Evolutionary conservation across 1,139 yeast genomes (phyloP).

Genomic region (Torulaspora globosa): DNA sequence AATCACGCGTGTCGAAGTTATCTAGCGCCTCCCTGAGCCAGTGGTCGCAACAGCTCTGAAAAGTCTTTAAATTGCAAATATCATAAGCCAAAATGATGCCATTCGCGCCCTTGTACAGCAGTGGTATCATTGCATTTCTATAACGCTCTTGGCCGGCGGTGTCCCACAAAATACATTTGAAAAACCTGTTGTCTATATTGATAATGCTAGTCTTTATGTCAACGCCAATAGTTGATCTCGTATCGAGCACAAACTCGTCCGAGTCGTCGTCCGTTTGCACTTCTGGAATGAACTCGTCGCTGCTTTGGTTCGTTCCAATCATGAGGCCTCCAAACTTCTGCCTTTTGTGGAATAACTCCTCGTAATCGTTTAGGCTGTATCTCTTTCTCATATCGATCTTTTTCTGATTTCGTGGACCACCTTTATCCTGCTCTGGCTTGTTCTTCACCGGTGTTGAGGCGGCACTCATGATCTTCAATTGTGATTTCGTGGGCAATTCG

Average conservation of each 20-base stretch:
- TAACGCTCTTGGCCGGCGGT: constrained; percentile 65
- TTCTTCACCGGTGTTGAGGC: constrained; percentile 13
- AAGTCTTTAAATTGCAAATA: constrained; percentile 51
- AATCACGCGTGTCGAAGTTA: constrained; percentile 30
- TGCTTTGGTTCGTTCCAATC: constrained; percentile 7
- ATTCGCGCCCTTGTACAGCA: constrained; percentile 58
- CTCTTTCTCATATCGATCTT: constrained; percentile 28
- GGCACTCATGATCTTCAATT: constrained; percentile 19
- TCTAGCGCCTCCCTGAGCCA: constrained; percentile 42
- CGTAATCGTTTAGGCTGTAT: constrained; percentile 36
- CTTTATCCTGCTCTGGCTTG: constrained; percentile 3
- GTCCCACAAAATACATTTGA: constrained; percentile 52
- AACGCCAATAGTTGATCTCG: constrained; percentile 54
- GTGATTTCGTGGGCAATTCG: constrained; percentile 34
- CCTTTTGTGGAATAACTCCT: constrained; percentile 26
- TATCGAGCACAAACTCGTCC: constrained; percentile 31
- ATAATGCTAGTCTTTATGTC: constrained; percentile 60
- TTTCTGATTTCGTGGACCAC: constrained; percentile 8
- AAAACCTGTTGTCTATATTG: constrained; percentile 57
- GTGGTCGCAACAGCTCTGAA: constrained; percentile 47
- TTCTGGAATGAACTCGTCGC: constrained; percentile 8
- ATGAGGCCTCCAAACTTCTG: constrained; percentile 5
- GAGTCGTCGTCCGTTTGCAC: constrained; percentile 17
- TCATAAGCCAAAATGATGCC: constrained; percentile 63
- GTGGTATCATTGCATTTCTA: constrained; percentile 53